Percentiles rank a stretch among this genome's conserved stretches.
These are phyloP conservation scores for Arthrobotrys sinensis DNA, from an alignment of 2,329 filamentous ascomycete species.

Conservation along the genomic window DNA sequence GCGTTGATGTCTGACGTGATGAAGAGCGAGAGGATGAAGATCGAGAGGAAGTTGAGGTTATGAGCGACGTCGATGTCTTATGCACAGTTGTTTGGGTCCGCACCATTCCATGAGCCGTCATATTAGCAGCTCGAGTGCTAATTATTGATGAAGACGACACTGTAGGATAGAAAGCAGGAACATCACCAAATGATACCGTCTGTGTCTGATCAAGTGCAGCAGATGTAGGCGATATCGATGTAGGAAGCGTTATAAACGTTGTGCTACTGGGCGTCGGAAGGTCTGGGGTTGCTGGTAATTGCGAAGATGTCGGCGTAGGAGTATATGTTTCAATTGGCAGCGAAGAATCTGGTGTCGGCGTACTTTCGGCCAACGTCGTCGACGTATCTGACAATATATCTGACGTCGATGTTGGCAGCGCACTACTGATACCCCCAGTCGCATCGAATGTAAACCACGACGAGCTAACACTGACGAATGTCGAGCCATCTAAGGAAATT, in stretches of 20 bases:
- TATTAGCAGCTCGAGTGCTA: slow-evolving; percentile 29
- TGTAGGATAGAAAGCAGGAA: slow-evolving; percentile 3
- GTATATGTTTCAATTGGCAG: background rate
- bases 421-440: slow-evolving; percentile 37
- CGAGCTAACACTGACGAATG: slow-evolving; percentile 46
- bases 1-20: background rate
- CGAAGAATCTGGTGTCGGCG: slow-evolving; percentile 8
- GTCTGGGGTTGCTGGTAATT: background rate
- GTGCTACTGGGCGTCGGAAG: background rate
- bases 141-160: slow-evolving; percentile 23
- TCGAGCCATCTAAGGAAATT: slow-evolving; percentile 36
- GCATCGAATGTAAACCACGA: slow-evolving; percentile 56
- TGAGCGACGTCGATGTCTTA: slow-evolving; percentile 21
- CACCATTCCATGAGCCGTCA: slow-evolving; percentile 44
- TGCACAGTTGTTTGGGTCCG: slow-evolving; percentile 18
- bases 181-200: slow-evolving; percentile 4
- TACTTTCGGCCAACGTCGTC: background rate
- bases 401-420: slow-evolving; percentile 18
- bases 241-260: slow-evolving; percentile 10
- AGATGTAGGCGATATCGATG: background rate
- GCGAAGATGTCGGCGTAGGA: background rate
- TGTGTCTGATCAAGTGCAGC: background rate
- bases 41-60: slow-evolving; percentile 20
- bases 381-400: background rate
- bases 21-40: slow-evolving; percentile 13